Evolutionary conservation across 148 eudicot genomes (phyloP).

Genomic region (Pouteria glomerata): DNA sequence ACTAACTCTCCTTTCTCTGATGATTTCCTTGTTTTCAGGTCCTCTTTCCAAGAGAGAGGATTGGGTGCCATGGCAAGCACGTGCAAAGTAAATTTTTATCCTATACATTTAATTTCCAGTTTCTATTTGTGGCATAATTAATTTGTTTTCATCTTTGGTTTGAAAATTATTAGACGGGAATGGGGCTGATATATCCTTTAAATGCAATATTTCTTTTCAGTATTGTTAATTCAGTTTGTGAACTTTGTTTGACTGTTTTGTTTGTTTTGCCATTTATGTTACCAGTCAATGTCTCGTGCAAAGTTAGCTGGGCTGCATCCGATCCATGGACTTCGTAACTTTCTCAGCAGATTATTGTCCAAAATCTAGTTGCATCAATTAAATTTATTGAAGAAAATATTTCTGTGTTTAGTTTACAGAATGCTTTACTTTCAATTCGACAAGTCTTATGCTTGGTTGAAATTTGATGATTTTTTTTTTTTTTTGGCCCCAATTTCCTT

Average conservation of each 20-base stretch:
- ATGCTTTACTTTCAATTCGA: not conserved
- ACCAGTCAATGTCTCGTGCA: slow-evolving; percentile 96
- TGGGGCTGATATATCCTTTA: not conserved
- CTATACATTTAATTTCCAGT: too few relatives aligned
- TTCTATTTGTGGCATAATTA: too few relatives aligned
- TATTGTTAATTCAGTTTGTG: not conserved
- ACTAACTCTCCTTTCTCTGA: too few relatives aligned
- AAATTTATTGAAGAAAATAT: not conserved
- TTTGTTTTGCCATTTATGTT: slow-evolving; percentile 21
- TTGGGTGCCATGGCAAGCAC: too few relatives aligned
- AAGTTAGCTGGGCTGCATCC: slow-evolving; percentile 97
- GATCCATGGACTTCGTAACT: slow-evolving; percentile 98
- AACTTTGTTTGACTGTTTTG: slow-evolving; percentile 4
- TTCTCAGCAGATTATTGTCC: not conserved
- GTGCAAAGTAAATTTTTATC: too few relatives aligned
- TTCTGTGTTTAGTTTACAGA: not conserved
- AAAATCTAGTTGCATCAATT: not conserved
- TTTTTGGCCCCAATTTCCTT: not conserved
- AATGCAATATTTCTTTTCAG: not conserved
- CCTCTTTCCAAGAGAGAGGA: too few relatives aligned
- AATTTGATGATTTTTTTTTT: not conserved
- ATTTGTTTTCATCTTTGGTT: too few relatives aligned
- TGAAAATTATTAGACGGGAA: too few relatives aligned
- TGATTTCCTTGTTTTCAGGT: too few relatives aligned
- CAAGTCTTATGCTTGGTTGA: not conserved